These are phyloP conservation scores for Backusella circina DNA, from an alignment of 192 early-diverging fungal species.

Conservation along the genomic window DNA sequence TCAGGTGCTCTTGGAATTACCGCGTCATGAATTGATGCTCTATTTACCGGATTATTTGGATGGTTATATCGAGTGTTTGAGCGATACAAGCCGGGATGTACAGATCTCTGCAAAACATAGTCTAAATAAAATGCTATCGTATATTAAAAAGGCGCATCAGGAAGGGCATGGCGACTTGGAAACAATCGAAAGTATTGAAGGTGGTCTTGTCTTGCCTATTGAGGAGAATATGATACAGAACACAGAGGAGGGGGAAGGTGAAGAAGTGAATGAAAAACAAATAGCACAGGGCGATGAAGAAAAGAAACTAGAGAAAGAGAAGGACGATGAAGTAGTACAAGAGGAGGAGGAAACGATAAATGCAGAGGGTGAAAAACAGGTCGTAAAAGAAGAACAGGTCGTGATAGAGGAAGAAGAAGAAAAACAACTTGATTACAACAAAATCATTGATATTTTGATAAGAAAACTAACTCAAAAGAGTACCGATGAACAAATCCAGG, in stretches of 20 bases:
- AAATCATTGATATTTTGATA: constrained; percentile 79
- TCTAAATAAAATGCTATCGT: not conserved
- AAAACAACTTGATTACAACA: constrained; percentile 7
- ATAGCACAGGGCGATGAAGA: not conserved
- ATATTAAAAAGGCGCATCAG: constrained; percentile 2
- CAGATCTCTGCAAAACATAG: constrained; percentile 52
- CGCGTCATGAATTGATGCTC: constrained; percentile 86
- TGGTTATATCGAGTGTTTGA: constrained; percentile 85
- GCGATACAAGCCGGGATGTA: constrained; percentile 90
- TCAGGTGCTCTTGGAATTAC: constrained; percentile 83
- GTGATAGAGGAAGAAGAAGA: not conserved
- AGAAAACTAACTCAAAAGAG: constrained; percentile 65
- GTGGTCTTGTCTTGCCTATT: constrained; percentile 85
- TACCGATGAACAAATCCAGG: constrained; percentile 84
- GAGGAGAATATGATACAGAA: constrained; percentile 69
- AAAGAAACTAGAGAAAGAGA: not conserved
- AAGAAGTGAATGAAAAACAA: not conserved
- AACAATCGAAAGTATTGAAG: constrained; percentile 37
- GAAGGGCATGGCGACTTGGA: not conserved
- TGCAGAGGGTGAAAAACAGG: not conserved
- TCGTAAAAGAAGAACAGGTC: too few relatives aligned
- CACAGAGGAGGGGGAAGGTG: not conserved
- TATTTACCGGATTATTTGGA: constrained; percentile 93
- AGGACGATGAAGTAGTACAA: not conserved
- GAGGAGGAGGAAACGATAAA: not conserved